Percentiles rank a stretch among this genome's conserved stretches.
Conservation (phyloP, 139 green algal genomes). For the Ettlia oleoabundans region DNA sequence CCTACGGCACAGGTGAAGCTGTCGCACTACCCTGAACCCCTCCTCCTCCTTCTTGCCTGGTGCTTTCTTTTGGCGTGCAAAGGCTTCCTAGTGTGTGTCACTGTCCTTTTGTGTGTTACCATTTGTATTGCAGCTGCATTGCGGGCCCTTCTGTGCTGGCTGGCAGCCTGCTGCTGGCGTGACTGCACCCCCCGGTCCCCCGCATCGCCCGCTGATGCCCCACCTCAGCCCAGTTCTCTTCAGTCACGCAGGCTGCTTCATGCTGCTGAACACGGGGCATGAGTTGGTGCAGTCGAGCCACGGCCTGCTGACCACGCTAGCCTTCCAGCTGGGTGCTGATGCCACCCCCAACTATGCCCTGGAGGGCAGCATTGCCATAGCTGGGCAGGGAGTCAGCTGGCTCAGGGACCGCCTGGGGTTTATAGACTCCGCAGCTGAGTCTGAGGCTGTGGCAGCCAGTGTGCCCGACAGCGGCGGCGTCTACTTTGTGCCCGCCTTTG, state of each 20-base stretch:
- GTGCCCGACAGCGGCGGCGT: conserved; percentile 81
- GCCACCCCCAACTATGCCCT: conserved; percentile 81
- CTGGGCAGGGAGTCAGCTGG: conserved; percentile 85
- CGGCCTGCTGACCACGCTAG: conserved; percentile 93
- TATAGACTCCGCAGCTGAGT: conserved; percentile 63
- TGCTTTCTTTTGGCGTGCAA: no score
- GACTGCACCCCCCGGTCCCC: no score
- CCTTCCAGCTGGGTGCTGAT: conserved; percentile 81
- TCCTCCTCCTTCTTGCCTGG: background rate
- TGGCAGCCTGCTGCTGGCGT: background rate
- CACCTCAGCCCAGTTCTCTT: background rate
- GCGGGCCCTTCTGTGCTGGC: no score
- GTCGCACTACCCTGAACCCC: background rate
- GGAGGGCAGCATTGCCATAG: conserved; percentile 89
- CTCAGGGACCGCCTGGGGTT: conserved; percentile 87
- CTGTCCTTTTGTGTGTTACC: no score
- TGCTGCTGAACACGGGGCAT: conserved; percentile 94
- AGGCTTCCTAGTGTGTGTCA: no score
- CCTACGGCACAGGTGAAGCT: conserved; percentile 95
- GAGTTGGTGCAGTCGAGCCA: conserved; percentile 74
- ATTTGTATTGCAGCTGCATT: no score
- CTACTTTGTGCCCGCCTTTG: conserved; percentile 98
- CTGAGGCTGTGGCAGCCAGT: conserved; percentile 58
- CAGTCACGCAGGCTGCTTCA: conserved; percentile 80
- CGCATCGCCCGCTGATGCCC: no score